Evolutionary conservation across 306 rosid species (phyloP).

Genomic region (Ceratonia siliqua): DNA sequence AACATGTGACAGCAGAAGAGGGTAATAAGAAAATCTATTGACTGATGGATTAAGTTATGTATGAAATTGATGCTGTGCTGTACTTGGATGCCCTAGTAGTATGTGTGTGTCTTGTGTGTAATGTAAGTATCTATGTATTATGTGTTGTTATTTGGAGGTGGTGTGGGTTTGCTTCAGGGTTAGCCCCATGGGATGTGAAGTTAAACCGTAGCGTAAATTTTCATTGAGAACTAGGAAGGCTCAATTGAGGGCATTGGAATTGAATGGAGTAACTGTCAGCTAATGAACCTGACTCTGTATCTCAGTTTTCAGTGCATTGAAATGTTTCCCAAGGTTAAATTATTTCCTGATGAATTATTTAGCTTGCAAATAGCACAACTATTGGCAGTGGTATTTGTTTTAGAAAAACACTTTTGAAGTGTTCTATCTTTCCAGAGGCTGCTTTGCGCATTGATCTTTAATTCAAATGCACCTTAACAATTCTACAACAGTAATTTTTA

Average conservation of each 20-base stretch:
- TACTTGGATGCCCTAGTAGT: too few relatives aligned
- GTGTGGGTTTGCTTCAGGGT: not conserved
- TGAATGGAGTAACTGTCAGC: not conserved
- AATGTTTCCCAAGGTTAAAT: not conserved
- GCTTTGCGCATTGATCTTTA: not conserved
- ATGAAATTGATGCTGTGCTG: too few relatives aligned
- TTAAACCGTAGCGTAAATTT: not conserved
- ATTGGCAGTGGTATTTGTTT: not conserved
- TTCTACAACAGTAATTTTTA: not conserved
- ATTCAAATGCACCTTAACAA: not conserved
- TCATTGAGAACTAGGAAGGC: not conserved
- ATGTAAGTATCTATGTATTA: not conserved
- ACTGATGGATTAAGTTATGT: too few relatives aligned
- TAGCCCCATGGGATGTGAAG: not conserved
- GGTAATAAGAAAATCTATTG: too few relatives aligned
- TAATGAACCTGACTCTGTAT: not conserved
- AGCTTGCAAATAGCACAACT: not conserved
- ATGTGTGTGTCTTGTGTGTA: too few relatives aligned
- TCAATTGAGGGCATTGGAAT: not conserved
- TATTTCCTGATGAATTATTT: not conserved
- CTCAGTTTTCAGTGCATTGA: not conserved
- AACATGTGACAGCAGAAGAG: too few relatives aligned
- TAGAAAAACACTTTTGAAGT: not conserved
- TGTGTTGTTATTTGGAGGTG: not conserved
- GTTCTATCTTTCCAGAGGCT: not conserved